Percentiles rank a stretch among this genome's conserved stretches.
Evolutionary conservation across 805 yeast genomes (phyloP).

Genomic region (Ogataea paraovalis): DNA sequence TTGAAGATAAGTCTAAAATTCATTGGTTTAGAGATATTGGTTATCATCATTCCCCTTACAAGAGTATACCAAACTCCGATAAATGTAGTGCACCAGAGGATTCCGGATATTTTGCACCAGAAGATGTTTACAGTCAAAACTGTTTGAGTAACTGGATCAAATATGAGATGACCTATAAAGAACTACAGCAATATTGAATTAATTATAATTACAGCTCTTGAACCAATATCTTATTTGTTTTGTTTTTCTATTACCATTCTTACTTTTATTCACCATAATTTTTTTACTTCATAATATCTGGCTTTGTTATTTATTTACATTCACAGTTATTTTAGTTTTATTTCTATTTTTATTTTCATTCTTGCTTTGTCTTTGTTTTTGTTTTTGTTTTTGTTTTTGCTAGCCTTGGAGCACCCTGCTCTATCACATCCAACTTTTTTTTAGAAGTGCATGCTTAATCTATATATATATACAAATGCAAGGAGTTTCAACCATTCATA

Average conservation of each 20-base stretch:
- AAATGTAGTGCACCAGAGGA: constrained; percentile 38
- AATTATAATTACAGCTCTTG: background rate
- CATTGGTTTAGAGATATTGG: constrained; percentile 91
- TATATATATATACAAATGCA: background rate
- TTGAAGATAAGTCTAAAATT: constrained; percentile 64
- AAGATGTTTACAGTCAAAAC: constrained; percentile 32
- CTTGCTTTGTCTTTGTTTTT: background rate
- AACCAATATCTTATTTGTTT: too few relatives aligned
- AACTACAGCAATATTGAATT: constrained; percentile 29
- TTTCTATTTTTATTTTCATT: background rate
- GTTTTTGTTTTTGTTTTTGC: background rate
- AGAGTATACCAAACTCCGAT: constrained; percentile 70
- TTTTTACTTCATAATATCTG: background rate
- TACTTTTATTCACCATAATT: background rate
- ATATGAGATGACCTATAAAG: constrained; percentile 34
- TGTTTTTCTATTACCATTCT: background rate
- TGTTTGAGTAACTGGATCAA: constrained; percentile 35
- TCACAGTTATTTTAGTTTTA: too few relatives aligned
- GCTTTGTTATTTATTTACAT: too few relatives aligned
- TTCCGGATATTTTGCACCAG: constrained; percentile 32
- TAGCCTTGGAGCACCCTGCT: background rate
- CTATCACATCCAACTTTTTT: background rate
- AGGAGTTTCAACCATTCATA: background rate
- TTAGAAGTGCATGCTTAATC: background rate
- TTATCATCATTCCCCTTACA: constrained; percentile 69